phyloP scores from a whole-genome alignment of 202 grass and related monocot genomes.

The Panicum hallii region DNA sequence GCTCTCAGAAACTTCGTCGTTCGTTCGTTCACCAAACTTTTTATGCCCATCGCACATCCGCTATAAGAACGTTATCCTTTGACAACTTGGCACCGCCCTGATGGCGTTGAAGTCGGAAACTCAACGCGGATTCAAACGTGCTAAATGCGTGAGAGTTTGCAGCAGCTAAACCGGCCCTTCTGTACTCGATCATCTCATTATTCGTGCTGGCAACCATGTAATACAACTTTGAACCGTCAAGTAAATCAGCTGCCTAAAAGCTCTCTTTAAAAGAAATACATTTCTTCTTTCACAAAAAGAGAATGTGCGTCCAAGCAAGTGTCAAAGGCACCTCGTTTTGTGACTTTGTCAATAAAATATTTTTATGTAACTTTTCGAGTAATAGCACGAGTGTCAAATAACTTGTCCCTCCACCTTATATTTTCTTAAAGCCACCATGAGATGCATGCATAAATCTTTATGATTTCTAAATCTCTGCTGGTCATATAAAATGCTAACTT shows the following conservation, averaged over 20 bases:
- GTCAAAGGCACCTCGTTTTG: not conserved
- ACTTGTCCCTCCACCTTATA: too few relatives aligned
- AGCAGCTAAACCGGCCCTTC: not conserved
- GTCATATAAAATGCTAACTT: not conserved
- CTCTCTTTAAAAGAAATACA: not conserved
- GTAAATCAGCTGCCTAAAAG: constrained; percentile 10
- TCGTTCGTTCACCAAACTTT: not conserved
- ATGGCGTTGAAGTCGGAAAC: not conserved
- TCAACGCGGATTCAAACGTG: not conserved
- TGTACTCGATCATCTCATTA: not conserved
- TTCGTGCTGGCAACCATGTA: not conserved
- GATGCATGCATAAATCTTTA: not conserved
- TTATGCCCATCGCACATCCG: not conserved
- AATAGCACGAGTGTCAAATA: not conserved
- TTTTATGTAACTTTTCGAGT: not conserved
- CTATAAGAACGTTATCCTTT: not conserved
- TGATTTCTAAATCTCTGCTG: not conserved
- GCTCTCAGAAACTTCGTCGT: not conserved
- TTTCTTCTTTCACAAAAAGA: not conserved
- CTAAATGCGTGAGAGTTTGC: not conserved
- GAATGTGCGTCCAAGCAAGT: not conserved
- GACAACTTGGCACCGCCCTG: not conserved
- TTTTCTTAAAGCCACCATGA: too few relatives aligned
- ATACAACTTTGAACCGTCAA: not conserved
- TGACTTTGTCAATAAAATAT: not conserved